Evolutionary conservation across 2,329 filamentous ascomycete genomes (phyloP), one percentile per base, ranked within the genome.

Genomic region (Trichophyton equinum): DNA sequence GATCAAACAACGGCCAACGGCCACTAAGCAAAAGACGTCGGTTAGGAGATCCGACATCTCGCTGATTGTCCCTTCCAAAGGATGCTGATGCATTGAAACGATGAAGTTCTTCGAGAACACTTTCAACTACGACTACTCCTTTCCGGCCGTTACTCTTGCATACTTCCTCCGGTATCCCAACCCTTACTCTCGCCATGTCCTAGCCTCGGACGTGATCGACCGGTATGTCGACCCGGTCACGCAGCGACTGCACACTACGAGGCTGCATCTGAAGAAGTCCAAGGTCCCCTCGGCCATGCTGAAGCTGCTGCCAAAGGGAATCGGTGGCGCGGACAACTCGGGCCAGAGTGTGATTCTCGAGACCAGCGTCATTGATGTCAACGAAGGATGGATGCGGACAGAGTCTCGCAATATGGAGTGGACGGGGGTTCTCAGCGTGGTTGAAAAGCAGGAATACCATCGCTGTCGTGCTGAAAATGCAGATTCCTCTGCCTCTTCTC

Each of bases 131-230:
- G 79, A 82, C 69, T 85, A 86, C 72, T 79, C 82, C 65, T 85
- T 86, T 72, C 79, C 82, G 63, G 82, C 83, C 68, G 84, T 86
- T 60, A 82, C 83, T 57, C 79, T 86, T 63, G 84, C 84, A 71
- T 86, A 85, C 75, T 86, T 85, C 73, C 80, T 86, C 60, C 84
- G 84, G 67, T 86, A 86, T 68, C 84, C 84, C 1, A 86, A 86
- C 67, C 84, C 84, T 30, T 85, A 85, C 74, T 81, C 80, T 58
- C 81, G 78, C 62, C 84, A 86, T 76, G 84, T 86, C 65, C 76
- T 85, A 65, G 83, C 81, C 58, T 85, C 83, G 67, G 84, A 86
- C 75, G 83, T 84, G 70, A 85, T 86, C 70, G 78, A 82, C 63
- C 82, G 83, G 60, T 76, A 79, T 72, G 82, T 83, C 71, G 83